Conservation (phyloP, 495 filamentous ascomycete species). For the Penicillium antarcticum region DNA sequence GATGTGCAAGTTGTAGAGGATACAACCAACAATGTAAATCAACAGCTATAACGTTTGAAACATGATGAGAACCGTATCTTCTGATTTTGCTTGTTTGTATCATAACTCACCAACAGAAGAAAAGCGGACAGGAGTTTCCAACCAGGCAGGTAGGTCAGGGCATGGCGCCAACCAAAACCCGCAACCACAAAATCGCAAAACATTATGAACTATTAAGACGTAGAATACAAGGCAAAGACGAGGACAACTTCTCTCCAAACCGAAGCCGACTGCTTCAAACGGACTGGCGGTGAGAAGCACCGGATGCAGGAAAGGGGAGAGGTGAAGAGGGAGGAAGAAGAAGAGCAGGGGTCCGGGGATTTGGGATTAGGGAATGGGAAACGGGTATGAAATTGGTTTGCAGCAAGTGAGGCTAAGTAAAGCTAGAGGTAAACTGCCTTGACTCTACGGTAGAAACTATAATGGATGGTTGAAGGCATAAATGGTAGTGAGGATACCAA, state of each 20-base stretch:
- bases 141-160: not conserved
- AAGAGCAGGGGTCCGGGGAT: not conserved
- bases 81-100: not conserved
- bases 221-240: not conserved
- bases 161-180: not conserved
- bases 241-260: not conserved
- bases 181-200: not conserved
- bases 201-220: not conserved
- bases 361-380: not conserved
- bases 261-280: not conserved
- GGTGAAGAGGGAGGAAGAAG: not conserved
- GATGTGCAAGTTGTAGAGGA: conserved; percentile 7
- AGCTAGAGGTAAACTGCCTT: not conserved
- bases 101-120: conserved; percentile 2
- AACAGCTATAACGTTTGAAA: not conserved
- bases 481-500: not conserved
- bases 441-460: not conserved
- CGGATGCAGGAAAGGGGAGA: not conserved
- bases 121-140: not conserved
- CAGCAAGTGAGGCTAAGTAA: too few relatives aligned
- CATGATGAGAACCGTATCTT: not conserved
- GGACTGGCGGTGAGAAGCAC: not conserved
- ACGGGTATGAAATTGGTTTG: too few relatives aligned
- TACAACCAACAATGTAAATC: conserved; percentile 3
- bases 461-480: not conserved